Percentiles rank a stretch among this genome's conserved stretches.
phyloP scores from a whole-genome alignment of 352 stramenopile genomes.

The Phytophthora foliorum region DNA sequence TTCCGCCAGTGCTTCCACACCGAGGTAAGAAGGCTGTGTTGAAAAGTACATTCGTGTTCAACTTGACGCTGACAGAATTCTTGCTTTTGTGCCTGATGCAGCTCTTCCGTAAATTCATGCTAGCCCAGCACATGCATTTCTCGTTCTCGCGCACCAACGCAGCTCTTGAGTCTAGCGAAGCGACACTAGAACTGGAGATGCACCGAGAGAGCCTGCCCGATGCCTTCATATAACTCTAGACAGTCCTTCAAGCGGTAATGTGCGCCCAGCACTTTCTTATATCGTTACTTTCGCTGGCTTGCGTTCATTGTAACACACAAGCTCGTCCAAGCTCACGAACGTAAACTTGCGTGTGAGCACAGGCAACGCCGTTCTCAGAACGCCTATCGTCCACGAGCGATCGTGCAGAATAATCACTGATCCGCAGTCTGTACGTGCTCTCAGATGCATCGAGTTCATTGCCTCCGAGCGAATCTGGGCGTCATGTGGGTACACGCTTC shows the following conservation, averaged over 20 bases:
- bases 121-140: constrained; percentile 62
- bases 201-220: constrained; percentile 11
- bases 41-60: background rate
- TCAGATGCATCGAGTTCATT: constrained; percentile 74
- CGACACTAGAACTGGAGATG: constrained; percentile 6
- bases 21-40: constrained; percentile 45
- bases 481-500: constrained; percentile 89
- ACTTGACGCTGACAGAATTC: background rate
- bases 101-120: constrained; percentile 67
- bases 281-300: constrained; percentile 33
- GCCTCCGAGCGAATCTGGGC: constrained; percentile 81
- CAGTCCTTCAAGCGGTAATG: background rate
- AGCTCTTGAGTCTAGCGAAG: constrained; percentile 12
- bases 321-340: constrained; percentile 80
- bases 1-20: constrained; percentile 84
- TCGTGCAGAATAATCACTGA: constrained; percentile 90
- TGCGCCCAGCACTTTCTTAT: constrained; percentile 6
- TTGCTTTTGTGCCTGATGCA: constrained; percentile 25
- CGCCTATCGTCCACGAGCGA: constrained; percentile 80
- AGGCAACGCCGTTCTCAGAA: constrained; percentile 69
- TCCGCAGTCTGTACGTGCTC: constrained; percentile 62
- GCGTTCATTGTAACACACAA: constrained; percentile 41
- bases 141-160: constrained; percentile 10
- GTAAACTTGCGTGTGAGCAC: constrained; percentile 58
- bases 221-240: constrained; percentile 32